Evolutionary conservation across 495 filamentous ascomycete species (phyloP).

Genomic region (Penicillium macrosclerotiorum): DNA sequence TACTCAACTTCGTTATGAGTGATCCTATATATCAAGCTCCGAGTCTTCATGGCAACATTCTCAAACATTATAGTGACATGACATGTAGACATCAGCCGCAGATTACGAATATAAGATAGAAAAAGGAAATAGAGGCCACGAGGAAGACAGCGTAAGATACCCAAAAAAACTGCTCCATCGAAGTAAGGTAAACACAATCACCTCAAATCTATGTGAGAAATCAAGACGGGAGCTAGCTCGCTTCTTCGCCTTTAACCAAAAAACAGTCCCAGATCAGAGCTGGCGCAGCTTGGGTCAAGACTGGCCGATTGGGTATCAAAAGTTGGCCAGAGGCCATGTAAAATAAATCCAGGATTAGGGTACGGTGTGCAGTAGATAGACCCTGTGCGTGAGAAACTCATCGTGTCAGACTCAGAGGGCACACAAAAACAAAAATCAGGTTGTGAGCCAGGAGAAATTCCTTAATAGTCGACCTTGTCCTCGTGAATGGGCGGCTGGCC

Average conservation of each 20-base stretch:
- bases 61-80: conserved; percentile 17
- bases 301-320: conserved; percentile 24
- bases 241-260: background rate
- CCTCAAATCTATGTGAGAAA: no score
- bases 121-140: conserved; percentile 1
- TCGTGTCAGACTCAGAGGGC: no score
- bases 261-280: conserved; percentile 15
- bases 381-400: no score
- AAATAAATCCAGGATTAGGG: no score
- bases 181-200: no score
- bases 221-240: background rate
- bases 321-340: conserved; percentile 3
- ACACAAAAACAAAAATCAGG: no score
- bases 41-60: conserved; percentile 11
- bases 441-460: no score
- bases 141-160: background rate
- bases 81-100: conserved; percentile 16
- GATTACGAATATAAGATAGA: conserved; percentile 15
- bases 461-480: conserved; percentile 60
- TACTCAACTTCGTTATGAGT: background rate
- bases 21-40: conserved; percentile 5
- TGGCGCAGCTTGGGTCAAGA: background rate
- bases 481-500: conserved; percentile 76
- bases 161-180: no score
- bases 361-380: no score